These are phyloP conservation scores for Cercospora nicotianae DNA, from an alignment of 2,329 filamentous ascomycete species.

Conservation along the genomic window DNA sequence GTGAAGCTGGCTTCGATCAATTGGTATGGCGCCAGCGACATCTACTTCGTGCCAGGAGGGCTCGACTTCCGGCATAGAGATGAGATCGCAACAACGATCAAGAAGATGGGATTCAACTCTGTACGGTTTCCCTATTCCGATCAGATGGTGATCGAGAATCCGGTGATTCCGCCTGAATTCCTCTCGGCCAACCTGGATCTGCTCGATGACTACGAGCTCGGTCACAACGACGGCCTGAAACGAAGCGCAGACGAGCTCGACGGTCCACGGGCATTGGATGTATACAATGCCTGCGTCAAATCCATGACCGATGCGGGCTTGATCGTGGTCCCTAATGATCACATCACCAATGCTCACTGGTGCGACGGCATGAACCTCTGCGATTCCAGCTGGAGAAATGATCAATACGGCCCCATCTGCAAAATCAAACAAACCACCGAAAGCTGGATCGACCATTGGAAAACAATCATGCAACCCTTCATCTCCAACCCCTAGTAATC, in stretches of 20 bases:
- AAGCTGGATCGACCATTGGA: constrained; percentile 66
- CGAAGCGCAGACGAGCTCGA: constrained; percentile 15
- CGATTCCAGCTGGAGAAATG: constrained; percentile 67
- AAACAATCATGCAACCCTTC: constrained; percentile 62
- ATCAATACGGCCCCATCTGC: constrained; percentile 61
- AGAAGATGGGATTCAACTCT: constrained; percentile 66
- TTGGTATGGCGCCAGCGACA: constrained; percentile 71
- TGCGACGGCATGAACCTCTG: constrained; percentile 69
- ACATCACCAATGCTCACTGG: constrained; percentile 69
- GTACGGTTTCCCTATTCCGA: constrained; percentile 69
- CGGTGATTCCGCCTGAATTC: constrained; percentile 52
- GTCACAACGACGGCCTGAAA: constrained; percentile 12
- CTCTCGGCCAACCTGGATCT: constrained; percentile 63
- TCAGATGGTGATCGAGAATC: constrained; percentile 64
- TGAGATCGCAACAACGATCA: constrained; percentile 61
- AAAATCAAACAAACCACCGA: constrained; percentile 63
- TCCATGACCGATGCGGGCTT: constrained; percentile 62
- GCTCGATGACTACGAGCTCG: constrained; percentile 34
- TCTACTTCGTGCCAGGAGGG: constrained; percentile 64
- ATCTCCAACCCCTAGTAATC: constrained; percentile 60
- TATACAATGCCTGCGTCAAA: constrained; percentile 60
- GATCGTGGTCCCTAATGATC: constrained; percentile 68
- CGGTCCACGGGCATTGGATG: constrained; percentile 58
- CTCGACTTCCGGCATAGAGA: constrained; percentile 63
- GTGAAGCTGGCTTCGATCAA: constrained; percentile 66